phyloP scores from a whole-genome alignment of 1,139 yeast genomes.

The Geotrichum histeridarum region DNA sequence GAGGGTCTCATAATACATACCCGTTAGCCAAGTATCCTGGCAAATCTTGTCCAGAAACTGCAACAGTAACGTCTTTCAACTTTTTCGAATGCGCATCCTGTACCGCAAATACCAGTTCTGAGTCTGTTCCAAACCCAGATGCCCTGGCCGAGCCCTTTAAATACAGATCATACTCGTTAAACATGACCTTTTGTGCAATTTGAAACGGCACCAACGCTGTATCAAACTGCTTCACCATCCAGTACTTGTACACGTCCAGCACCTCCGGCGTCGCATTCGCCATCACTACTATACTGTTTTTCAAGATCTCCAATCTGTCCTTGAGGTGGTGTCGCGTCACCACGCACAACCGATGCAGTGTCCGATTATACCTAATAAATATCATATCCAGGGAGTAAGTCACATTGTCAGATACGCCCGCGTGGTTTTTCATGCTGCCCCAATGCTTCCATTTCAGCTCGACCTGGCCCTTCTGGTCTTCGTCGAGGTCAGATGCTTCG shows the following conservation, averaged over 20 bases:
- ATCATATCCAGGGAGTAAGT: slow-evolving; percentile 10
- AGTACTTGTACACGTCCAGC: slow-evolving; percentile 11
- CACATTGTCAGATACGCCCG: background rate
- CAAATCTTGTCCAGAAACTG: slow-evolving; percentile 9
- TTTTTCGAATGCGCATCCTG: slow-evolving; percentile 6
- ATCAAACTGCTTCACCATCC: slow-evolving; percentile 9
- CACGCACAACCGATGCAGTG: slow-evolving; percentile 12
- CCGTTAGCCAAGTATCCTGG: slow-evolving; percentile 5
- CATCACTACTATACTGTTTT: background rate
- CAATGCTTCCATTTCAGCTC: slow-evolving; percentile 11
- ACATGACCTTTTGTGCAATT: background rate
- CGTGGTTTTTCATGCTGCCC: background rate
- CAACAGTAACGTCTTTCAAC: slow-evolving; percentile 6
- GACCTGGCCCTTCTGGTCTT: background rate
- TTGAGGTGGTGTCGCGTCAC: slow-evolving; percentile 7
- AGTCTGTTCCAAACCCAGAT: slow-evolving; percentile 8
- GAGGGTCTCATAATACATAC: background rate
- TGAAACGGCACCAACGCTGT: background rate
- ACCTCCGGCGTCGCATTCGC: slow-evolving; percentile 12
- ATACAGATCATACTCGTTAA: slow-evolving; percentile 5
- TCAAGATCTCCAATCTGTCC: background rate
- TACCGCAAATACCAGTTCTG: slow-evolving; percentile 9
- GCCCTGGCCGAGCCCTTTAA: background rate
- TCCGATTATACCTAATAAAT: slow-evolving; percentile 4
- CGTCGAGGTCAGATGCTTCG: background rate